A percentile compares a stretch with the other conserved stretches of the same genome.
These are phyloP conservation scores for Gigaspora rosea DNA, from an alignment of 192 early-diverging fungal genomes.

Conservation along the genomic window DNA sequence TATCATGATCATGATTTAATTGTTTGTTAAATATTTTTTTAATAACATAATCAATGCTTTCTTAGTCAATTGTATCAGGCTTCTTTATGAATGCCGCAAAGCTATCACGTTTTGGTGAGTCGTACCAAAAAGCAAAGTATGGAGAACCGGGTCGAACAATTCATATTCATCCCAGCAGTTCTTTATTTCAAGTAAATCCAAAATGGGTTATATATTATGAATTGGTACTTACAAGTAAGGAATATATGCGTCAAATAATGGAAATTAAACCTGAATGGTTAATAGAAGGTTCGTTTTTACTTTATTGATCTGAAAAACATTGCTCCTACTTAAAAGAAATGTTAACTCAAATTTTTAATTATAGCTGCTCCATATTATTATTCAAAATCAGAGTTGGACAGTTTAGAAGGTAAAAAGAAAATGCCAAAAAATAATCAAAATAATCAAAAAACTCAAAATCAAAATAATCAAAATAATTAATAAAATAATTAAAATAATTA, in stretches of 20 bases:
- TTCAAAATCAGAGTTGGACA: conserved; percentile 23
- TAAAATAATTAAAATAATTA: no score
- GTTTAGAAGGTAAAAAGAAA: conserved; percentile 28
- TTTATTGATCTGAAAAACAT: background rate
- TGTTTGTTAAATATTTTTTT: background rate
- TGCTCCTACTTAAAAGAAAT: background rate
- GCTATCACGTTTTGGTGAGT: conserved; percentile 83
- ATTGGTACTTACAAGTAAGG: conserved; percentile 87
- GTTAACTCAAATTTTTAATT: background rate
- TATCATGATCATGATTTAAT: background rate
- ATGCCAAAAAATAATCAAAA: conserved; percentile 29
- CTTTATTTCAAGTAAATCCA: conserved; percentile 77
- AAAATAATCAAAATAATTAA: no score
- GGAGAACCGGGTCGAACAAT: conserved; percentile 78
- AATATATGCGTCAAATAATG: conserved; percentile 95
- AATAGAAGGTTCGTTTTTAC: conserved; percentile 62
- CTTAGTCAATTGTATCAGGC: conserved; percentile 80
- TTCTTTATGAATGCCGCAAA: conserved; percentile 95
- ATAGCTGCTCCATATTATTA: conserved; percentile 26
- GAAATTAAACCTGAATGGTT: conserved; percentile 90
- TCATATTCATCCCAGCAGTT: conserved; percentile 88
- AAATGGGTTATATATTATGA: conserved; percentile 92
- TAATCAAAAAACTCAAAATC: no score
- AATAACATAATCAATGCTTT: background rate
- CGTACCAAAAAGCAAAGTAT: conserved; percentile 85